Percentiles rank a stretch among this genome's conserved stretches.
Evolutionary conservation across 2,329 filamentous ascomycete genomes (phyloP).

Genomic region (Colletotrichum plurivorum): DNA sequence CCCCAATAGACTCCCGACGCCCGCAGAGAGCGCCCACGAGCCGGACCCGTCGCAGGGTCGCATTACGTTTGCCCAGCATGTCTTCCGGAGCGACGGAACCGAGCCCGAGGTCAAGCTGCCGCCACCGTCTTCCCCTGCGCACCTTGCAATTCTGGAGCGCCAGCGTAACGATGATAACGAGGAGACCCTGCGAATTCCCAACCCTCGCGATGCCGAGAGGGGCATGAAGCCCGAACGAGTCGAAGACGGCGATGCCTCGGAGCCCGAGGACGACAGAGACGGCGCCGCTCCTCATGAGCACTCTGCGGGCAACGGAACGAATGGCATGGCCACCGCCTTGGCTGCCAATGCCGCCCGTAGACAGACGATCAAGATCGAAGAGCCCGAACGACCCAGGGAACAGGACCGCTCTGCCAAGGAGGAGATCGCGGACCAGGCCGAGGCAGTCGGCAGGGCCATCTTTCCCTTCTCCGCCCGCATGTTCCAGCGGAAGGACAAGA

Average conservation of each 20-base stretch:
- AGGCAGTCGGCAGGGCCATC: slow-evolving; percentile 56
- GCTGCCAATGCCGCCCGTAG: slow-evolving; percentile 51
- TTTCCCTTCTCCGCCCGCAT: slow-evolving; percentile 60
- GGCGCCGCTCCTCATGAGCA: slow-evolving; percentile 46
- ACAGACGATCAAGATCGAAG: slow-evolving; percentile 77
- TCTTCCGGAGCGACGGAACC: slow-evolving; percentile 71
- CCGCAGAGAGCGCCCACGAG: slow-evolving; percentile 4
- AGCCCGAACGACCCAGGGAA: slow-evolving; percentile 65
- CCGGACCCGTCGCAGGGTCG: slow-evolving; percentile 32
- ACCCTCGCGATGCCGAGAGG: slow-evolving; percentile 89
- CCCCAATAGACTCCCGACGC: slow-evolving; percentile 6
- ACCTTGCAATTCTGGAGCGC: slow-evolving; percentile 89
- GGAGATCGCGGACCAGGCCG: slow-evolving; percentile 57
- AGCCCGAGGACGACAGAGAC: slow-evolving; percentile 52
- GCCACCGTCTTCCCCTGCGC: slow-evolving; percentile 75
- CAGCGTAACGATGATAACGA: slow-evolving; percentile 82
- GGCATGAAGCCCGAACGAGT: slow-evolving; percentile 78
- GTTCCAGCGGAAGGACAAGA: slow-evolving; percentile 55
- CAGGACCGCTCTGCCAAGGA: slow-evolving; percentile 50
- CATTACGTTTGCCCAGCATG: slow-evolving; percentile 80
- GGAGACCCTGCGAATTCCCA: slow-evolving; percentile 87
- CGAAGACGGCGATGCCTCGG: slow-evolving; percentile 51
- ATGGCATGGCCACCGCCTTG: slow-evolving; percentile 34
- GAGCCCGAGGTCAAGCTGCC: slow-evolving; percentile 63
- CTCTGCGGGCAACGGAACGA: slow-evolving; percentile 41